These are phyloP conservation scores for Cyclocybe aegerita DNA, from an alignment of 768 basidiomycete species.

Conservation along the genomic window DNA sequence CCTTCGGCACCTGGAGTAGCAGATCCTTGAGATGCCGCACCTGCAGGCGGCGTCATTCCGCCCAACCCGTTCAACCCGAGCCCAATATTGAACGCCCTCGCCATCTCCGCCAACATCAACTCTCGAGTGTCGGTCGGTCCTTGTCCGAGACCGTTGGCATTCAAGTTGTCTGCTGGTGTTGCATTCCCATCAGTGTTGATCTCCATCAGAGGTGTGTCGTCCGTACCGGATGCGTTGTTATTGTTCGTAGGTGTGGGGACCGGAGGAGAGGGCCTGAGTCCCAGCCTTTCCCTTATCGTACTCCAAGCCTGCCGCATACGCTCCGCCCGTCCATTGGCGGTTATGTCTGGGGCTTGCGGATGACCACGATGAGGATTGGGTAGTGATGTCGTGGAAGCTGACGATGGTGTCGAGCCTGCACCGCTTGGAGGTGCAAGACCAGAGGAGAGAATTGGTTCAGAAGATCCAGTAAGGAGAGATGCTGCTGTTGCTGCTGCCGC, in stretches of 20 bases:
- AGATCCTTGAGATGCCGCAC: slow-evolving; percentile 5
- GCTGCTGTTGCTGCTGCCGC: slow-evolving; percentile 92
- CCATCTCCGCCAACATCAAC: slow-evolving; percentile 79
- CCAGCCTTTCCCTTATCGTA: slow-evolving; percentile 66
- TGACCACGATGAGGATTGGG: slow-evolving; percentile 26
- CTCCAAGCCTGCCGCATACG: slow-evolving; percentile 69
- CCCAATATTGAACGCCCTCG: slow-evolving; percentile 74
- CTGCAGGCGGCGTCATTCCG: slow-evolving; percentile 6
- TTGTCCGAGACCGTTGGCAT: neutral
- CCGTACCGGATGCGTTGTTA: neutral
- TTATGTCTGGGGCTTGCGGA: slow-evolving; percentile 35
- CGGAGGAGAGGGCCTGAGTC: slow-evolving; percentile 35
- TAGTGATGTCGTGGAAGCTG: slow-evolving; percentile 24
- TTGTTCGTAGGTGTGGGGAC: slow-evolving; percentile 7
- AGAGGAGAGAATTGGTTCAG: slow-evolving; percentile 62
- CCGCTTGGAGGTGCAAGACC: slow-evolving; percentile 46
- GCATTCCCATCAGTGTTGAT: slow-evolving; percentile 1
- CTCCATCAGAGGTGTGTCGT: neutral
- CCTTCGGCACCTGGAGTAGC: slow-evolving; percentile 4
- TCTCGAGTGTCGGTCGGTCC: slow-evolving; percentile 55
- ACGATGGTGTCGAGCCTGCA: slow-evolving; percentile 6
- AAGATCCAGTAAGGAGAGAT: slow-evolving; percentile 74
- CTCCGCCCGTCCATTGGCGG: slow-evolving; percentile 34
- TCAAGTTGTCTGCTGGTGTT: slow-evolving; percentile 2
- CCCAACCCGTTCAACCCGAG: slow-evolving; percentile 44